Percentiles rank a stretch among this genome's conserved stretches.
phyloP scores from a whole-genome alignment of 352 stramenopile genomes.

The Globisporangium takayamanum region DNA sequence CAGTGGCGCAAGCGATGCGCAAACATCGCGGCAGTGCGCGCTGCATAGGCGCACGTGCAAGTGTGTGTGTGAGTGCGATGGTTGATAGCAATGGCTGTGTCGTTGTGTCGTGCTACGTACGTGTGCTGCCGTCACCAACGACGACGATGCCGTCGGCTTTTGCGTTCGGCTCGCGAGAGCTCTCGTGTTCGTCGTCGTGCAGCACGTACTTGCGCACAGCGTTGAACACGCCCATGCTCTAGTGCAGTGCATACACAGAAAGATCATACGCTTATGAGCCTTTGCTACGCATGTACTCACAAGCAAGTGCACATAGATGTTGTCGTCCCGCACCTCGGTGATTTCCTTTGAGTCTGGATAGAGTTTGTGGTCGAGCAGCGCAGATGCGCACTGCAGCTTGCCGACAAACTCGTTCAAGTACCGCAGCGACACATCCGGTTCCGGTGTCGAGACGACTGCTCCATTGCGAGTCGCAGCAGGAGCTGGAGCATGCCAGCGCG shows the following conservation, averaged over 20 bases:
- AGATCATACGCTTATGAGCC: neutral
- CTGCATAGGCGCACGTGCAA: constrained; percentile 20
- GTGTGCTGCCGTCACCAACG: constrained; percentile 74
- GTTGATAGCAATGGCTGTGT: neutral
- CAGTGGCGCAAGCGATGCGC: constrained; percentile 59
- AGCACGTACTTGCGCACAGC: constrained; percentile 62
- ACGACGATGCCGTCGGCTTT: constrained; percentile 69
- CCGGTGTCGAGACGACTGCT: neutral
- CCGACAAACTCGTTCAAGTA: constrained; percentile 85
- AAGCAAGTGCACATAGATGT: neutral
- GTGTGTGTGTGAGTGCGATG: neutral
- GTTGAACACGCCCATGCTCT: constrained; percentile 86
- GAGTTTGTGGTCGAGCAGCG: constrained; percentile 60
- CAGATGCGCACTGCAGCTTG: constrained; percentile 64
- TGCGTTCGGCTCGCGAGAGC: neutral
- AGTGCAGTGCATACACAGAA: neutral
- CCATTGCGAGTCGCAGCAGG: constrained; percentile 1
- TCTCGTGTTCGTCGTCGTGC: constrained; percentile 15
- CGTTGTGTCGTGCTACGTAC: constrained; percentile 22
- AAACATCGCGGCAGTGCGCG: constrained; percentile 72
- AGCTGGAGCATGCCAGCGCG: constrained; percentile 18
- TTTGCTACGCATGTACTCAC: neutral
- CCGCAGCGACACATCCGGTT: constrained; percentile 46
- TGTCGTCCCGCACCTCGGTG: constrained; percentile 41
- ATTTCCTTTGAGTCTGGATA: constrained; percentile 83